phyloP scores from a whole-genome alignment of 805 yeast species.

The Saccharomycopsis babjevae region DNA sequence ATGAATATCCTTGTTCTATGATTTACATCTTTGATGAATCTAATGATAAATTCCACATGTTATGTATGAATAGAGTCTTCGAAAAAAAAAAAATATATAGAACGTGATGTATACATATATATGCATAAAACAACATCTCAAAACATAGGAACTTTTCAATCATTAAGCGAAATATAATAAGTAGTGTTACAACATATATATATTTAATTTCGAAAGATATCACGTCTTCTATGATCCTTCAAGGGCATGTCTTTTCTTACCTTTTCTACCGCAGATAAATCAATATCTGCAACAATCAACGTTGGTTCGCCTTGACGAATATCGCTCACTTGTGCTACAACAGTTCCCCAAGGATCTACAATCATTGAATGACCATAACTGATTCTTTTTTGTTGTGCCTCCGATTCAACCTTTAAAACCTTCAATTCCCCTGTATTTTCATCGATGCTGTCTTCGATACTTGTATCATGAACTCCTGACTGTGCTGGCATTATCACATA shows the following conservation, averaged over 20 bases:
- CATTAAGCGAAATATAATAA: too few species aligned
- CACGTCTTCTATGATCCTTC: constrained; percentile 60
- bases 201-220: constrained; percentile 29
- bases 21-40: too few species aligned
- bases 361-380: constrained; percentile 84
- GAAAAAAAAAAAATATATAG: too few species aligned
- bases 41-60: too few species aligned
- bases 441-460: constrained; percentile 26
- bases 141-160: too few species aligned
- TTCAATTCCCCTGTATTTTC: constrained; percentile 14
- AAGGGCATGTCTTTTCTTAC: constrained; percentile 69
- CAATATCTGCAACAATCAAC: constrained; percentile 60
- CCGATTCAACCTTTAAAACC: neutral
- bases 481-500: constrained; percentile 88
- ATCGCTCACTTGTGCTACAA: constrained; percentile 50
- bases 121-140: too few species aligned
- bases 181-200: neutral
- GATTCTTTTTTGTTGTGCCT: constrained; percentile 35
- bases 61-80: too few species aligned
- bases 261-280: constrained; percentile 35
- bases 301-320: constrained; percentile 29
- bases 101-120: too few species aligned
- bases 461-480: constrained; percentile 61
- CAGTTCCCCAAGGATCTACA: constrained; percentile 87
- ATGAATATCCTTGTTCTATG: too few species aligned